Conservation (phyloP, 306 rosid genomes). For the Vigna nakashimae region DNA sequence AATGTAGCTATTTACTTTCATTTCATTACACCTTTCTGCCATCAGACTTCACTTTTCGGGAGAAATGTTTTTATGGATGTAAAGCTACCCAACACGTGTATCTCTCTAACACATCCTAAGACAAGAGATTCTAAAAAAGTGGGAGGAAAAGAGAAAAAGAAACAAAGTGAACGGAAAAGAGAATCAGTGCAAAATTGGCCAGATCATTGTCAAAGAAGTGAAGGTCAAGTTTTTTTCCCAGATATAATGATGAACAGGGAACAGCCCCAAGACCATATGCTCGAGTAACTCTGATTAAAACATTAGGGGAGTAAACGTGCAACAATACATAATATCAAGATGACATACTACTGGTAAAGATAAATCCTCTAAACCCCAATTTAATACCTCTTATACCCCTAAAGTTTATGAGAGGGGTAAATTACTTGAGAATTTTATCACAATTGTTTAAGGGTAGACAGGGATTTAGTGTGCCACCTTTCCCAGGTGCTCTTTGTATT, state of each 20-base stretch:
- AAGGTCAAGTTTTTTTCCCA: slow-evolving; percentile 44
- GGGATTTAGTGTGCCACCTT: slow-evolving; percentile 44
- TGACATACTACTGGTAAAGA: slow-evolving; percentile 14
- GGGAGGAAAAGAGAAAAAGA: slow-evolving; percentile 41
- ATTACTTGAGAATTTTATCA: background rate
- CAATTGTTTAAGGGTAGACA: slow-evolving; percentile 39
- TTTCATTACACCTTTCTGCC: slow-evolving; percentile 37
- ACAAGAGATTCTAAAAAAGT: slow-evolving; percentile 40
- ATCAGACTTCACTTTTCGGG: slow-evolving; percentile 38
- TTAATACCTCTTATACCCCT: background rate
- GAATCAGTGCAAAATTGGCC: slow-evolving; percentile 30
- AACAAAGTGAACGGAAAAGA: slow-evolving; percentile 41
- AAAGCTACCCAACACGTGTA: slow-evolving; percentile 69
- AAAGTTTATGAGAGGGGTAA: background rate
- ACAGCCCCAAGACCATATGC: slow-evolving; percentile 36
- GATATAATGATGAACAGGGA: slow-evolving; percentile 39
- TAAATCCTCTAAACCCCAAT: slow-evolving; percentile 25
- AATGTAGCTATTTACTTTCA: slow-evolving; percentile 32
- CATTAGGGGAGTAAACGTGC: background rate
- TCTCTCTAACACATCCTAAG: slow-evolving; percentile 39
- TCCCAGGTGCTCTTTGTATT: slow-evolving; percentile 36
- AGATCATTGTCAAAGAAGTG: slow-evolving; percentile 48
- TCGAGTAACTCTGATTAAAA: slow-evolving; percentile 17
- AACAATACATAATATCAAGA: slow-evolving; percentile 22
- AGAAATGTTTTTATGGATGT: slow-evolving; percentile 40